Evolutionary conservation across 2,329 filamentous ascomycete species (phyloP), one percentile per base, ranked within the genome.

Genomic region (Phyllosticta citribraziliensis): DNA sequence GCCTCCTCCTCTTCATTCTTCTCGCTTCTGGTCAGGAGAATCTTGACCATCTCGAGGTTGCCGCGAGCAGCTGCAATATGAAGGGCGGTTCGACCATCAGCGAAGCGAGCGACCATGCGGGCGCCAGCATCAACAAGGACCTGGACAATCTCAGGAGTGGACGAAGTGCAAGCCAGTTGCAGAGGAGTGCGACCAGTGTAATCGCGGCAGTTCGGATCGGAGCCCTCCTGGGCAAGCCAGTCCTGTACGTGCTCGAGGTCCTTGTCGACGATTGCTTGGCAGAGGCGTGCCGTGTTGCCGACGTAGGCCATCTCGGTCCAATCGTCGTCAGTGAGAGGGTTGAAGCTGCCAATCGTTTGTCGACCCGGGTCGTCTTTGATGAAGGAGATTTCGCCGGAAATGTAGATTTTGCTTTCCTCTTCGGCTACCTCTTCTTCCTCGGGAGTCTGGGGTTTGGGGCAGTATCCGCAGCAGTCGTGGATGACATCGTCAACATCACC

Each of bases 291-390:
- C 1, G 89, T 92, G 65, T 91, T 89, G 11, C 89, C 88, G 40
- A 95, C 81, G 66, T 95, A 96, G 0, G 90, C 89, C 89, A 95
- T 94, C 65, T 92, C 88, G 0, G 90, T 94, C 89, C 90, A 95
- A 69, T 94, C 89, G 57, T 89, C 81, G 52, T 90, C 85, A 0
- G 88, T 92, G 47, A 93, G 79, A 0, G 90, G 91, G 67, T 94
- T 88, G 75, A 95, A 95, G 52, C 80, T 84, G 25, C 84, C 84
- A 65, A 87, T 85, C 47, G 80, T 75, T 73, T 94, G 91, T 60
- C 91, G 81, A 19, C 91, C 91, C 1, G 91, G 89, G 66, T 96
- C 84, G 67, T 96, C 89, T 64, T 86, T 87, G 66, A 94, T 78
- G 72, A 95, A 95, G 0, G 79, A 78, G 10, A 94, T 79, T 22